Percentiles rank a stretch among this genome's conserved stretches.
These are phyloP conservation scores for Aspergillus hancockii DNA, from an alignment of 495 filamentous ascomycete genomes.

Conservation along the genomic window DNA sequence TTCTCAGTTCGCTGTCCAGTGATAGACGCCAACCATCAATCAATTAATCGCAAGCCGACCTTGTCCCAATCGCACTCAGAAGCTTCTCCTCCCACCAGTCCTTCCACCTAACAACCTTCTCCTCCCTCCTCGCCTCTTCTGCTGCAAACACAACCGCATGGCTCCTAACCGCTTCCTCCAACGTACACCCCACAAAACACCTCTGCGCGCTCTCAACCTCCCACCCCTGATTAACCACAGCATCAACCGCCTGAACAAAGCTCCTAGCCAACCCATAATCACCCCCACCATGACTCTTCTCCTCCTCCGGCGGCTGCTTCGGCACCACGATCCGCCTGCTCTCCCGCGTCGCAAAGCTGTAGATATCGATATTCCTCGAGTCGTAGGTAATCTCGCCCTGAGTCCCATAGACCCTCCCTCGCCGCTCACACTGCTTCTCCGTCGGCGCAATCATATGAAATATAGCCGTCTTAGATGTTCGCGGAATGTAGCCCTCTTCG, in stretches of 20 bases:
- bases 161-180: slow-evolving; percentile 83
- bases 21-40: slow-evolving; percentile 10
- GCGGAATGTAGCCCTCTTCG: not conserved
- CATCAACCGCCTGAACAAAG: slow-evolving; percentile 79
- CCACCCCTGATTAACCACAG: slow-evolving; percentile 71
- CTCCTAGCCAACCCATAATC: slow-evolving; percentile 78
- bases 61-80: not conserved
- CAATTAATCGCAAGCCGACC: not conserved
- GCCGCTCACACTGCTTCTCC: slow-evolving; percentile 79
- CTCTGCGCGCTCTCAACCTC: slow-evolving; percentile 71
- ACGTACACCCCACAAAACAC: slow-evolving; percentile 71
- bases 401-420: slow-evolving; percentile 81
- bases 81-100: slow-evolving; percentile 72
- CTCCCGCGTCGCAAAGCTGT: slow-evolving; percentile 36
- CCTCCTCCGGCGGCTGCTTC: slow-evolving; percentile 38
- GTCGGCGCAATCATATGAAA: slow-evolving; percentile 96
- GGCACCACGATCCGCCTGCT: slow-evolving; percentile 32
- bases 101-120: slow-evolving; percentile 72
- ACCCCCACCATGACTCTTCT: slow-evolving; percentile 74
- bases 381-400: slow-evolving; percentile 82
- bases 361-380: slow-evolving; percentile 42
- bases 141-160: slow-evolving; percentile 95
- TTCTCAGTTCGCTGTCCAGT: not conserved
- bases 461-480: slow-evolving; percentile 72
- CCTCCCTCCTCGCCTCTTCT: slow-evolving; percentile 74